Evolutionary conservation across 139 green algal species (phyloP).

Genomic region (Yamagishiella unicocca): DNA sequence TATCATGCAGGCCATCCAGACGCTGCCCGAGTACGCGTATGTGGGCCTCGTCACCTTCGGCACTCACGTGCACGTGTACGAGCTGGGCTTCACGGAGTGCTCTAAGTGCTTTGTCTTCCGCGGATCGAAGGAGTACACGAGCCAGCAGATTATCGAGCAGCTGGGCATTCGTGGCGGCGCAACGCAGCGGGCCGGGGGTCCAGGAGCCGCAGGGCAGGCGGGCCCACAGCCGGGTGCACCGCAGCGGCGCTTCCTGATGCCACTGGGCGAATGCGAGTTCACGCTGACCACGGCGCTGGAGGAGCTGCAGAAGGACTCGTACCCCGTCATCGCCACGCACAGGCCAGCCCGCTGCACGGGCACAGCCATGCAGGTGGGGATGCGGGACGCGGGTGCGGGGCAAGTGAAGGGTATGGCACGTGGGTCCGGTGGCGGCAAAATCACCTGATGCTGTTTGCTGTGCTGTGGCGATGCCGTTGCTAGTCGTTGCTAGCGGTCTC

Average conservation of each 20-base stretch:
- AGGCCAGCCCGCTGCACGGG: constrained; percentile 91
- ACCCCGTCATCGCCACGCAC: constrained; percentile 80
- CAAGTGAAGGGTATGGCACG: no score
- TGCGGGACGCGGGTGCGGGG: no score
- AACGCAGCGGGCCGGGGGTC: neutral
- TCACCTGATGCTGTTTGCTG: no score
- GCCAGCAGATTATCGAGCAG: constrained; percentile 74
- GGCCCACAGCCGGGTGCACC: constrained; percentile 37
- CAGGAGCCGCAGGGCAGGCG: neutral
- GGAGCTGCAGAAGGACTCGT: constrained; percentile 91
- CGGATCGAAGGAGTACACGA: constrained; percentile 92
- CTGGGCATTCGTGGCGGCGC: constrained; percentile 75
- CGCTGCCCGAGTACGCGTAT: constrained; percentile 78
- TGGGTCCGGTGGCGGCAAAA: no score
- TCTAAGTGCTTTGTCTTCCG: constrained; percentile 95
- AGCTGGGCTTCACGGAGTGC: constrained; percentile 94
- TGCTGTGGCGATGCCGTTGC: no score
- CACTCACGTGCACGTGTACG: constrained; percentile 97
- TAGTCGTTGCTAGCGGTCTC: no score
- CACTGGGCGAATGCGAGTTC: constrained; percentile 95
- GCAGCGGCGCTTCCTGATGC: constrained; percentile 73
- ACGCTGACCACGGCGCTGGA: constrained; percentile 89
- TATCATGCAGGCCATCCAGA: constrained; percentile 79
- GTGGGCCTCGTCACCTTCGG: constrained; percentile 96
- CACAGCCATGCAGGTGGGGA: constrained; percentile 88